Evolutionary conservation across 2,329 filamentous ascomycete species (phyloP).

Genomic region (Trichoderma sp.): DNA sequence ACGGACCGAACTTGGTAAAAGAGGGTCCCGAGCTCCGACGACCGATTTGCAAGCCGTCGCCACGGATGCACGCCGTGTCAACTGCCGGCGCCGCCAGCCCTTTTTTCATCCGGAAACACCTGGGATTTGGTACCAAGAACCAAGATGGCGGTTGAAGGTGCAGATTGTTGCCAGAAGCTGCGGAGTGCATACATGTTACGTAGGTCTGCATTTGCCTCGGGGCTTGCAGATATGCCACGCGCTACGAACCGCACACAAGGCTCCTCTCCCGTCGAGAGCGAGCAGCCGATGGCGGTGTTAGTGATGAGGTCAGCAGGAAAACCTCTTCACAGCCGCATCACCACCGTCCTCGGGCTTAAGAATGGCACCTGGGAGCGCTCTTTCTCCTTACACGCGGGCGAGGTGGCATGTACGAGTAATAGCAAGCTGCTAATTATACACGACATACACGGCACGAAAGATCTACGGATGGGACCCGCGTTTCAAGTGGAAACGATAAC

Average conservation of each 20-base stretch:
- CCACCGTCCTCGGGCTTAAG: not conserved
- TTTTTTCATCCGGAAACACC: conserved; percentile 4
- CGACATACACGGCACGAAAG: not conserved
- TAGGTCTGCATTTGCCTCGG: not conserved
- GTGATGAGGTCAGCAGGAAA: not conserved
- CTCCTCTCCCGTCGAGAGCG: not conserved
- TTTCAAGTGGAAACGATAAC: not conserved
- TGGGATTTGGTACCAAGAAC: not conserved
- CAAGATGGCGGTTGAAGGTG: not conserved
- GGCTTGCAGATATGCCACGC: not conserved
- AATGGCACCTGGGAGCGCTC: not conserved
- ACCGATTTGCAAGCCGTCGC: conserved; percentile 12
- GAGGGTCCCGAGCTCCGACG: conserved; percentile 11
- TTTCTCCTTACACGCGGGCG: not conserved
- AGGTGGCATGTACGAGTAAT: not conserved
- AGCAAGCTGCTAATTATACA: not conserved
- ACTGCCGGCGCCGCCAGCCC: conserved; percentile 12
- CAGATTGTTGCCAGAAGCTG: not conserved
- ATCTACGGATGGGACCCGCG: not conserved
- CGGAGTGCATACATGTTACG: not conserved
- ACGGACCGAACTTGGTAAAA: conserved; percentile 1
- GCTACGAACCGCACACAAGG: not conserved
- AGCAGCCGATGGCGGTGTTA: not conserved
- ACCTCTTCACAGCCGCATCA: not conserved
- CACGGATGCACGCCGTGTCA: conserved; percentile 5